Evolutionary conservation across 495 filamentous ascomycete genomes (phyloP).

Genomic region (Elaphomyces granulatus): DNA sequence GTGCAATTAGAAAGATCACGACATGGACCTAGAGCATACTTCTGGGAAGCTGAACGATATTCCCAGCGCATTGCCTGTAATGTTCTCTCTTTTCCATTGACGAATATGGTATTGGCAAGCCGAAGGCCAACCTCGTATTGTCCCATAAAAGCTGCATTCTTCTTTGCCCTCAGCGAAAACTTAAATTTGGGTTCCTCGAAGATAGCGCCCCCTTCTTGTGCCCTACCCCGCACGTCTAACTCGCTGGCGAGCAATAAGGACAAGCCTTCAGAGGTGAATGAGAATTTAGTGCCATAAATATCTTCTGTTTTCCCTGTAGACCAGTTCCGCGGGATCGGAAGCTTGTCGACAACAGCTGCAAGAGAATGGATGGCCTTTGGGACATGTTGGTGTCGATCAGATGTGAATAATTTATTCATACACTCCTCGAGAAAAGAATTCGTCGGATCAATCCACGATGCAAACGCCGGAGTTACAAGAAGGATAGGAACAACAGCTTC

Average conservation of each 20-base stretch:
- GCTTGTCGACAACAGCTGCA: slow-evolving; percentile 25
- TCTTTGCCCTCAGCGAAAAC: slow-evolving; percentile 13
- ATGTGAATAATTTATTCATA: slow-evolving; percentile 14
- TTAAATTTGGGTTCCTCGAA: slow-evolving; percentile 22
- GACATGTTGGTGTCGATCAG: neutral
- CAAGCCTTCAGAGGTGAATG: slow-evolving; percentile 20
- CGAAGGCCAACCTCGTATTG: slow-evolving; percentile 37
- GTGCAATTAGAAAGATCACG: slow-evolving; percentile 22
- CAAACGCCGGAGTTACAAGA: slow-evolving; percentile 27
- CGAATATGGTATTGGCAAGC: slow-evolving; percentile 64
- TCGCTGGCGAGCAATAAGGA: slow-evolving; percentile 19
- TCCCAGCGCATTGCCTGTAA: slow-evolving; percentile 44
- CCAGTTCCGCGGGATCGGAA: slow-evolving; percentile 12
- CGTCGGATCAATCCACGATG: slow-evolving; percentile 24
- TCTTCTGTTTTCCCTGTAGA: neutral
- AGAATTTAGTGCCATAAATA: neutral
- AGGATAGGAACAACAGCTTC: slow-evolving; percentile 18
- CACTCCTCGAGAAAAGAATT: slow-evolving; percentile 20
- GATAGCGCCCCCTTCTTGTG: slow-evolving; percentile 14
- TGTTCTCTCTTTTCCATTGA: slow-evolving; percentile 50
- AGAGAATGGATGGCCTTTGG: slow-evolving; percentile 14
- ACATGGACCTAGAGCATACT: slow-evolving; percentile 13
- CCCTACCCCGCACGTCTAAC: slow-evolving; percentile 21
- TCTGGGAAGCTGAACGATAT: slow-evolving; percentile 11
- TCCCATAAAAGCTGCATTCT: neutral